Base-by-base conservation (phyloP, 202 grass and related monocot species). In the Panicum hallii region DNA sequence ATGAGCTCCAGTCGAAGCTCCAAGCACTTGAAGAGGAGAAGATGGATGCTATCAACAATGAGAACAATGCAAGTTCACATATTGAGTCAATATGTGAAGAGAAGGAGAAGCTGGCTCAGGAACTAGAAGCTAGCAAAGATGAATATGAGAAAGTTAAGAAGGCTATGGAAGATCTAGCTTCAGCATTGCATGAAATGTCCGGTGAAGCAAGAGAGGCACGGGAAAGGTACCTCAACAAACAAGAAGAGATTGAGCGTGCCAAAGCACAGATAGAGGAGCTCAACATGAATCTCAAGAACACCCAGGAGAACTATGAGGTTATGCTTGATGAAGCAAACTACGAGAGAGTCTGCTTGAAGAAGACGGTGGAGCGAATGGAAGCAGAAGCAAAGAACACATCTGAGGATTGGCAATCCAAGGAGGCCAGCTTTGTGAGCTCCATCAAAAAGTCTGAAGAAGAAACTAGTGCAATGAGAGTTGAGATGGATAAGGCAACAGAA, bases 271-370 rank as follows among this genome's bases (percentile, higher is more conserved):
- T 93, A 53, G 91, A 93, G 56, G 84, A 91, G 44, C 74, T 93
- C 58, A 88, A 85, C 26, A 85, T 65, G 72, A 85, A 74, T 74
- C 83, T 93, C 32, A 93, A 88, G 72, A 94, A 94, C 77, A 85
- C 70, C 10, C 83, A 84, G 83, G 94, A 94, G 66, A 94, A 83
- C 64, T 93, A 94, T 38, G 91, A 92, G 68, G 72, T 90, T 26
- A 91, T 91, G 91, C 77, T 93, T 58, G 94, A 93, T 48, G 94
- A 96, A 89, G 91, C 94, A 64, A 97, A 92, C 84, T 90, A 93
- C 6, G 94, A 94, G 77, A 92, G 85, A 66, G 91, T 91, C 75
- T 93, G 91, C 74, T 87, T 97, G 47, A 77, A 87, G 81, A 92
- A 94, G 54, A 87, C 82, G 13, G 80, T 92, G 17, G 87, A 97